Conservation (phyloP, 441 rosid genomes). For the Viola pubescens region DNA sequence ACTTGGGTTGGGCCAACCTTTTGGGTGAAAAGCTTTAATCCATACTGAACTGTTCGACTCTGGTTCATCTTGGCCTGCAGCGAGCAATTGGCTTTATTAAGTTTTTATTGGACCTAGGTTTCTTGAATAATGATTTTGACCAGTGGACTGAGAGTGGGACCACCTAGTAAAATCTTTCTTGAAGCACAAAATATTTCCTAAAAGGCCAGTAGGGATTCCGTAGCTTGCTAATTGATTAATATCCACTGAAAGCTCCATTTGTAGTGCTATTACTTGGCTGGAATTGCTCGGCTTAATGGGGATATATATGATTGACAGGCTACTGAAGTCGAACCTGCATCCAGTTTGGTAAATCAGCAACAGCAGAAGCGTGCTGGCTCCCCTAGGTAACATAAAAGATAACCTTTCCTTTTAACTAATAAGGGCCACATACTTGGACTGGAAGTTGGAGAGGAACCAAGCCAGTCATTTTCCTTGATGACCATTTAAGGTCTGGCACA, state of each 20-base stretch:
- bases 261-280: not conserved
- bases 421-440: not conserved
- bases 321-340: conserved; percentile 26
- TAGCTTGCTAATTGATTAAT: not conserved
- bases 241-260: not conserved
- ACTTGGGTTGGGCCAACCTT: no score
- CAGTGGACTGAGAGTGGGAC: no score
- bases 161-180: no score
- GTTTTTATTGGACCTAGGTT: no score
- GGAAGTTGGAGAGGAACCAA: not conserved
- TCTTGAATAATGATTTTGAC: no score
- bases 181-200: not conserved
- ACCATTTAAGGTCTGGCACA: not conserved
- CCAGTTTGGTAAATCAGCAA: conserved; percentile 27
- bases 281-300: conserved; percentile 11
- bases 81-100: no score
- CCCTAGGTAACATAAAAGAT: conserved; percentile 27
- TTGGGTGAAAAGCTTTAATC: no score
- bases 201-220: not conserved
- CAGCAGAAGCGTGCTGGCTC: conserved; percentile 32
- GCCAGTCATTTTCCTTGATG: not conserved
- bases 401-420: not conserved
- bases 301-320: conserved; percentile 30
- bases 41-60: no score
- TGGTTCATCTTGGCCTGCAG: no score